Evolutionary conservation across 352 stramenopile species (phyloP).

Genomic region (Globisporangium paroecandrum): DNA sequence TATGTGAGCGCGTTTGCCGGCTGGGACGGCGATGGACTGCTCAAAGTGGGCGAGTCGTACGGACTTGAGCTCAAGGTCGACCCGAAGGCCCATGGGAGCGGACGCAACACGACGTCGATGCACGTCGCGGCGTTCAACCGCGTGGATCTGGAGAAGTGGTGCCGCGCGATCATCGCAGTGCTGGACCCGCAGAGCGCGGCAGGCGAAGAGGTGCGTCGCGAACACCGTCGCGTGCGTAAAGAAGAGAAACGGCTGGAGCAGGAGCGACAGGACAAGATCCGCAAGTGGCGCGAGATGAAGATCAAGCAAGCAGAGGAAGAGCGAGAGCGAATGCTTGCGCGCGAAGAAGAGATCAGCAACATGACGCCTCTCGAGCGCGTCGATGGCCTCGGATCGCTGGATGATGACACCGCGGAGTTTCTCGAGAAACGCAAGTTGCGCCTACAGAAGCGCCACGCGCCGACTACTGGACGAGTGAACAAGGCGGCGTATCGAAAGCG

Average conservation of each 20-base stretch:
- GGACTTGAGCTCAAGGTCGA: conserved; percentile 78
- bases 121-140: conserved; percentile 76
- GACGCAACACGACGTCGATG: conserved; percentile 34
- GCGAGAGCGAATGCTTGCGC: conserved; percentile 43
- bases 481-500: conserved; percentile 74
- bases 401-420: conserved; percentile 69
- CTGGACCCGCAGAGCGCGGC: conserved; percentile 61
- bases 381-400: conserved; percentile 58
- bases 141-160: conserved; percentile 81
- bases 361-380: conserved; percentile 74
- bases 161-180: conserved; percentile 64
- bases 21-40: conserved; percentile 68
- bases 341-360: conserved; percentile 68
- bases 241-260: conserved; percentile 57
- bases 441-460: conserved; percentile 60
- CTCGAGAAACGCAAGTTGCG: conserved; percentile 76
- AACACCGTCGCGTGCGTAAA: conserved; percentile 52
- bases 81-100: conserved; percentile 30
- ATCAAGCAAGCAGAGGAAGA: conserved; percentile 49
- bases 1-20: conserved; percentile 69
- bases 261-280: conserved; percentile 62
- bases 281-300: conserved; percentile 68
- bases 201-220: conserved; percentile 52
- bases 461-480: conserved; percentile 67
- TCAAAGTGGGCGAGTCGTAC: conserved; percentile 69